Evolutionary conservation across 1,139 yeast species (phyloP), one percentile per base, ranked within the genome.

Genomic region (Nematodospora anomalae): DNA sequence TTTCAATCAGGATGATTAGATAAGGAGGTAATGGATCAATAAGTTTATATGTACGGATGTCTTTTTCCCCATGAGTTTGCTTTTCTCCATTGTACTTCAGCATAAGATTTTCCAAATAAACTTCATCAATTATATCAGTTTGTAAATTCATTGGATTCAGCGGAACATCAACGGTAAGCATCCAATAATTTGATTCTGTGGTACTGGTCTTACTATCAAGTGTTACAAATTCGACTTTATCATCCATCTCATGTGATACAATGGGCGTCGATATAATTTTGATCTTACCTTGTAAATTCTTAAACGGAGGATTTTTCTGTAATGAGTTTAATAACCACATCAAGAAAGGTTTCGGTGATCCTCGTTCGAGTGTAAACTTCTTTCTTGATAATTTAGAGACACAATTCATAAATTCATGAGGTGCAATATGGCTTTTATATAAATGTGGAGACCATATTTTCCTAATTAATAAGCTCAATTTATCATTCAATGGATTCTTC

Each of bases 381-480:
- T 70, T 71, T 32, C 69, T 67, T 1, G 82, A 69, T 12, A 52
- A 40, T 1, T 58, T 47, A 1, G 74, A 58, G 2, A 82, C 57
- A 37, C 59, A 62, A 44, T 78, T 80, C 33, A 82, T 55, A 10
- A 85, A 60, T 35, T 80, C 87, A 49, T 78, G 83, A 0, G 89
- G 83, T 0, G 92, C 79, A 2, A 83, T 67, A 51, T 83, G 88
- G 3, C 70, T 58, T 42, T 74, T 74, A 54, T 79, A 80, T 16
- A 84, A 62, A 29, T 62, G 59, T 1, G 73, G 64, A 4, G 82
- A 82, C 92, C 92, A 86, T 4, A 83, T 35, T 43, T 80, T 81
- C 40, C 83, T 67, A 0, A 75, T 50, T 18, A 83, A 55, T n/a
- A 69, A 45, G 1, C 75, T 62, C 31, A 79, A 55, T 42, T 67